Conservation (phyloP, 129 eudicot species). For the Daucus carota region DNA sequence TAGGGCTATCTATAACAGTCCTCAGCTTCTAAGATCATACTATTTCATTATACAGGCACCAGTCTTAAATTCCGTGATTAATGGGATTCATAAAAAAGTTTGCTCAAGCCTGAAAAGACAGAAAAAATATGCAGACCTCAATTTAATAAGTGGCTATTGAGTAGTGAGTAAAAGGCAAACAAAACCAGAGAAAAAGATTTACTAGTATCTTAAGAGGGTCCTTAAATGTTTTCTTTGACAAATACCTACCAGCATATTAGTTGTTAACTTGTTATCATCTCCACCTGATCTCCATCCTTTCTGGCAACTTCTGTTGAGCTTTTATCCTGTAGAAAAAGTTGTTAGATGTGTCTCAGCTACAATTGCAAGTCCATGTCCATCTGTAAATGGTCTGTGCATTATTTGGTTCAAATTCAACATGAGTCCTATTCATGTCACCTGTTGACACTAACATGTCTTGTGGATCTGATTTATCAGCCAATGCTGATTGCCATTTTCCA, state of each 20-base stretch:
- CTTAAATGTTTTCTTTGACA: slow-evolving; percentile 2
- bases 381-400: not conserved
- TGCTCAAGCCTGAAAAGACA: not conserved
- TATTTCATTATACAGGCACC: not conserved
- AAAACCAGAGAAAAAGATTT: not conserved
- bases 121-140: not conserved
- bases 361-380: not conserved
- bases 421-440: not conserved
- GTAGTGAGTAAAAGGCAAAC: not conserved
- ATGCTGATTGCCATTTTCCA: not conserved
- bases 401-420: not conserved
- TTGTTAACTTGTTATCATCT: too few species aligned
- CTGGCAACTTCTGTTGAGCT: not conserved
- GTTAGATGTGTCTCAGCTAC: not conserved
- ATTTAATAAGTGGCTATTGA: not conserved
- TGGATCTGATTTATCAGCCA: not conserved
- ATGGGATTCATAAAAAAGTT: not conserved
- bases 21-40: not conserved
- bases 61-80: not conserved
- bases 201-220: not conserved
- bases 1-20: not conserved
- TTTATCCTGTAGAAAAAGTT: not conserved
- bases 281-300: not conserved
- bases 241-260: not conserved
- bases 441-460: not conserved